Base-by-base conservation (phyloP, 768 basidiomycete genomes). In the Pisolithus orientalis region DNA sequence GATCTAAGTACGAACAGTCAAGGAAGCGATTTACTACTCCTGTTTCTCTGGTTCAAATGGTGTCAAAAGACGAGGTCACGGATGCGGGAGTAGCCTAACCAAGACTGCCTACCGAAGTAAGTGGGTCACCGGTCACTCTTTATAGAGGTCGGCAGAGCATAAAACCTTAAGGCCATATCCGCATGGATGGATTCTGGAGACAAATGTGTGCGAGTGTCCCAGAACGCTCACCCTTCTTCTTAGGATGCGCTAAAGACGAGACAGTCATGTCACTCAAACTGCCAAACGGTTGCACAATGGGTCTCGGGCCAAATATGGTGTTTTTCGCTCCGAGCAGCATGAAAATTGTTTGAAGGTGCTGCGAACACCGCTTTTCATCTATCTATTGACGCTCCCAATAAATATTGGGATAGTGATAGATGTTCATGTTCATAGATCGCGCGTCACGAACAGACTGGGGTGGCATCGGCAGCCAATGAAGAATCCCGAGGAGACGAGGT, bases 251-350 rank as follows among this genome's bases (percentile, higher is more conserved):
- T 13, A 43, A 49, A n/a, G 13, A 28, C 28, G 38, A 29, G 24
- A n/a, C 50, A 90, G 87, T 51, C 87, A 90, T 61, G 72, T 93
- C 56, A 85, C 85, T 60, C 78, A 83, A 60, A 78, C 91, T 0
- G 87, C 93, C 0, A 71, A 79, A 53, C 75, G 73, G 44, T 73
- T 96, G 9, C 72, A 76, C 16, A 84, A 90, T 51, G 77, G 84
- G 94, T 0, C 94, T 97, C 0, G 95, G 94, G 0, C 94, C 94
- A 0, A 98, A 97, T 67, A 96, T 98, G 93, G 91, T 91, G 1
- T 94, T 90, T 69, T 66, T 96, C 34, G 73, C 74, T 95, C 2
- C 92, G 93, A 58, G 79, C 79, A 25, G 92, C 90, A 1, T 95
- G 90, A 91, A 78, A 87, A 57, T 55, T 90, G 87, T 90, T 32